A percentile compares a stretch with the other conserved stretches of the same genome.
Conservation (phyloP, 805 yeast genomes). For the Vanderwaltozyma verrucispora region DNA sequence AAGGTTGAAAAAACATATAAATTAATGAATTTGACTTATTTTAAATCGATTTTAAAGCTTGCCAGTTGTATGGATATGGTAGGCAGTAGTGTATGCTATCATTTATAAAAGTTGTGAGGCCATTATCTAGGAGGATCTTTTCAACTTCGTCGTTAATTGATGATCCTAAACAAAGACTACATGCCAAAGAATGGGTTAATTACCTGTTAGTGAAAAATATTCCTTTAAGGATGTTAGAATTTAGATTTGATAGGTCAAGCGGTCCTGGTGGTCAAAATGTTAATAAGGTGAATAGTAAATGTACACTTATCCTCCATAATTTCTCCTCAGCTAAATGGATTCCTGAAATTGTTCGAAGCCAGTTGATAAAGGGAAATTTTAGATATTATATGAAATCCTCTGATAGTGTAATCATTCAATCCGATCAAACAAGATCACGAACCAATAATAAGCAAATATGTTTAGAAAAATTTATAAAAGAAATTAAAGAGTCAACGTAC, state of each 20-base stretch:
- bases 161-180: too few relatives aligned
- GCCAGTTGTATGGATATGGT: too few relatives aligned
- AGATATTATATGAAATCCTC: conserved; percentile 43
- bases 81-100: too few relatives aligned
- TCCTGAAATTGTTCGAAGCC: conserved; percentile 40
- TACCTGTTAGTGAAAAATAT: conserved; percentile 33
- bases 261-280: conserved; percentile 91
- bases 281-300: conserved; percentile 54
- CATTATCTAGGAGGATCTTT: too few relatives aligned
- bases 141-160: too few relatives aligned
- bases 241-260: conserved; percentile 41
- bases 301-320: conserved; percentile 42
- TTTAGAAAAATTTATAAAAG: conserved; percentile 44
- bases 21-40: too few relatives aligned
- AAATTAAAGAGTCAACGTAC: conserved; percentile 37
- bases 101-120: too few relatives aligned
- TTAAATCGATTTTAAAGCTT: too few relatives aligned
- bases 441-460: conserved; percentile 49
- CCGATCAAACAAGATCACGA: conserved; percentile 50
- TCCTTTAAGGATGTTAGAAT: conserved; percentile 11
- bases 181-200: conserved; percentile 28
- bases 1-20: too few relatives aligned
- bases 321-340: conserved; percentile 49
- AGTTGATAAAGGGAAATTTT: conserved; percentile 32
- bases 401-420: conserved; percentile 49